These are phyloP conservation scores for Trametes cingulata DNA, from an alignment of 768 basidiomycete species.

Conservation along the genomic window DNA sequence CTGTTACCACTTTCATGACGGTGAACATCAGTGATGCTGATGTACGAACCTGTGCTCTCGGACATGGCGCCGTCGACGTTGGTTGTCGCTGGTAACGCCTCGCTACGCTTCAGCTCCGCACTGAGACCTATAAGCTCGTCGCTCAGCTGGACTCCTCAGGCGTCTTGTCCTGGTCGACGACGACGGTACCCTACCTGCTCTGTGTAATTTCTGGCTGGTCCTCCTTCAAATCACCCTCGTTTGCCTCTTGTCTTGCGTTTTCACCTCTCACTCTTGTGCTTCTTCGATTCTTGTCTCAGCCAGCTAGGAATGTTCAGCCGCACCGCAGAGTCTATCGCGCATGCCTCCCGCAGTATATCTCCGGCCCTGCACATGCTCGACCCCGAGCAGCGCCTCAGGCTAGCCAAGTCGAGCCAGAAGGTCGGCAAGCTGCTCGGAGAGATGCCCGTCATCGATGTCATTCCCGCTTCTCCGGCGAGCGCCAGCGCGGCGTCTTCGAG, in stretches of 20 bases:
- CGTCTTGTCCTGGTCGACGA: conserved; percentile 21
- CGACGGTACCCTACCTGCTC: conserved; percentile 4
- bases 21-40: conserved; percentile 4
- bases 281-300: background rate
- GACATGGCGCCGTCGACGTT: background rate
- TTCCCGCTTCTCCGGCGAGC: background rate
- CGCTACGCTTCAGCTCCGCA: background rate
- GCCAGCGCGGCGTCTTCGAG: background rate
- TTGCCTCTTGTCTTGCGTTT: background rate
- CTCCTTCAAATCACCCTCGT: background rate
- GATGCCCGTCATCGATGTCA: conserved; percentile 19
- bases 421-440: conserved; percentile 17
- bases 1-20: background rate
- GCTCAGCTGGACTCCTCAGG: background rate
- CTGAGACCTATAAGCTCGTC: background rate
- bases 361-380: conserved; percentile 19
- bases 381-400: conserved; percentile 16
- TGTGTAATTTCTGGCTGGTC: conserved; percentile 15
- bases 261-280: background rate
- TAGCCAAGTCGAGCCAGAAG: conserved; percentile 23
- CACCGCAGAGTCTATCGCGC: conserved; percentile 13
- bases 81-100: background rate
- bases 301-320: conserved; percentile 14
- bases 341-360: conserved; percentile 10
- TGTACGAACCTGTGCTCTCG: conserved; percentile 1